These are phyloP conservation scores for Inosperma sp. DNA, from an alignment of 768 basidiomycete species.

Conservation along the genomic window DNA sequence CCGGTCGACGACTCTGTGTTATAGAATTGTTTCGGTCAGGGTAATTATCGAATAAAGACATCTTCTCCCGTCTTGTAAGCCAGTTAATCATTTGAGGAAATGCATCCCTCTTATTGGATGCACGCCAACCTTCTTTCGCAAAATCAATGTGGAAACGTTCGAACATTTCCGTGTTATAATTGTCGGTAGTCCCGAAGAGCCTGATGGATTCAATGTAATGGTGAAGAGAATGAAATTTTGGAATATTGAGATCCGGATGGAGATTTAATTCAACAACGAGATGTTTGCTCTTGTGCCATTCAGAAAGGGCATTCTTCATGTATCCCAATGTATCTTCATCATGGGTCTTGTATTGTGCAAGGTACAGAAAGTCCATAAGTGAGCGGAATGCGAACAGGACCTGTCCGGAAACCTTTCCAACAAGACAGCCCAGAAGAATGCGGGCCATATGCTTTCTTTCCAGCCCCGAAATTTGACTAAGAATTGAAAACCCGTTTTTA, in stretches of 20 bases:
- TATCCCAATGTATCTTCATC: constrained; percentile 20
- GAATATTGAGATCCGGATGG: constrained; percentile 24
- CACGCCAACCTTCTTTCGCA: too few species aligned
- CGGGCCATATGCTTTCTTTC: constrained; percentile 30
- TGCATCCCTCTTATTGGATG: too few species aligned
- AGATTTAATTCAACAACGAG: constrained; percentile 24
- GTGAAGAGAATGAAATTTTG: constrained; percentile 26
- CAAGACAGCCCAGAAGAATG: too few species aligned
- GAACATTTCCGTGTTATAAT: too few species aligned
- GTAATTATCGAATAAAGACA: too few species aligned
- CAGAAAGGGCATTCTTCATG: constrained; percentile 20
- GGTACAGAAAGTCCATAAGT: constrained; percentile 35
- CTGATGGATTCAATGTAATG: constrained; percentile 23
- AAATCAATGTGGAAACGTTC: too few species aligned
- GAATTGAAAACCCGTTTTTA: constrained; percentile 40
- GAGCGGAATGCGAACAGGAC: constrained; percentile 22
- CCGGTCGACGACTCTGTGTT: too few species aligned
- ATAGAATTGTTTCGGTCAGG: too few species aligned
- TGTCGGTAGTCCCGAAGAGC: constrained; percentile 18
- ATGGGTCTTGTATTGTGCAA: constrained; percentile 28
- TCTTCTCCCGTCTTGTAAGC: too few species aligned
- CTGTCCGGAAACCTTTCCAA: constrained; percentile 14
- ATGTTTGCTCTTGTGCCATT: constrained; percentile 31
- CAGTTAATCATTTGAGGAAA: too few species aligned
- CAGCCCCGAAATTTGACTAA: too few species aligned